A percentile compares a stretch with the other conserved stretches of the same genome.
Evolutionary conservation across 208 protist genomes (phyloP).

Genomic region (Herpetomonas muscarum): DNA sequence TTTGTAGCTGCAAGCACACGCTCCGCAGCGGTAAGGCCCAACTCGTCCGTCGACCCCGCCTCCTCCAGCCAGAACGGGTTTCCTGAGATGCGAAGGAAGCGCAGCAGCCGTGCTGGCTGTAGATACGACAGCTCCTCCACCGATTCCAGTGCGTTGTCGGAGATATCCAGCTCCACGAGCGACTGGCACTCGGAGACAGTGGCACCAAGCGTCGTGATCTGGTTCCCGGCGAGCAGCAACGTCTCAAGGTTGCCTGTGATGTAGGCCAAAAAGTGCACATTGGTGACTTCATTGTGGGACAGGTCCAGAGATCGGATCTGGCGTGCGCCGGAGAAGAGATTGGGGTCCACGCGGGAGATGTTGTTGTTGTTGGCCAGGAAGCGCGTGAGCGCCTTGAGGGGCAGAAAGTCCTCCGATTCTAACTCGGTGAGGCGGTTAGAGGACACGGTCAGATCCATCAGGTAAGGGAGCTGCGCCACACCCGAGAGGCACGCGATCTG

Average conservation of each 20-base stretch:
- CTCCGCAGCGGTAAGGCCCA: too few species aligned
- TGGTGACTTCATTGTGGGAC: conserved; percentile 43
- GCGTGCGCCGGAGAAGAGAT: conserved; percentile 40
- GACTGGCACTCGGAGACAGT: conserved; percentile 28
- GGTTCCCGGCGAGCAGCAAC: conserved; percentile 54
- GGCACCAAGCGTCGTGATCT: conserved; percentile 24
- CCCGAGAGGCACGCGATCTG: conserved; percentile 43
- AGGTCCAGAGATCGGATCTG: conserved; percentile 54
- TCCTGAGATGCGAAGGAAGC: conserved; percentile 27
- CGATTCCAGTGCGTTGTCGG: conserved; percentile 32
- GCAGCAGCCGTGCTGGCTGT: conserved; percentile 22
- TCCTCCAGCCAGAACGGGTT: conserved; percentile 22
- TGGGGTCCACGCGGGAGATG: conserved; percentile 30
- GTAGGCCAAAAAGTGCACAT: conserved; percentile 41
- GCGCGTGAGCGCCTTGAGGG: conserved; percentile 32
- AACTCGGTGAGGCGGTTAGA: conserved; percentile 51
- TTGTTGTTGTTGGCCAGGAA: conserved; percentile 41
- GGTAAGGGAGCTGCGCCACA: conserved; percentile 44
- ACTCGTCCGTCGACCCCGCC: too few species aligned
- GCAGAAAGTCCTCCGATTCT: conserved; percentile 16
- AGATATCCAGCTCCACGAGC: conserved; percentile 33
- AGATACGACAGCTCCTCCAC: conserved; percentile 28
- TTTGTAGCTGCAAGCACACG: too few species aligned
- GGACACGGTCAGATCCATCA: conserved; percentile 46
- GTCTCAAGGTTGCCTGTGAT: conserved; percentile 46